phyloP scores from a whole-genome alignment of 495 filamentous ascomycete genomes.

The Penicillium malachiteum region DNA sequence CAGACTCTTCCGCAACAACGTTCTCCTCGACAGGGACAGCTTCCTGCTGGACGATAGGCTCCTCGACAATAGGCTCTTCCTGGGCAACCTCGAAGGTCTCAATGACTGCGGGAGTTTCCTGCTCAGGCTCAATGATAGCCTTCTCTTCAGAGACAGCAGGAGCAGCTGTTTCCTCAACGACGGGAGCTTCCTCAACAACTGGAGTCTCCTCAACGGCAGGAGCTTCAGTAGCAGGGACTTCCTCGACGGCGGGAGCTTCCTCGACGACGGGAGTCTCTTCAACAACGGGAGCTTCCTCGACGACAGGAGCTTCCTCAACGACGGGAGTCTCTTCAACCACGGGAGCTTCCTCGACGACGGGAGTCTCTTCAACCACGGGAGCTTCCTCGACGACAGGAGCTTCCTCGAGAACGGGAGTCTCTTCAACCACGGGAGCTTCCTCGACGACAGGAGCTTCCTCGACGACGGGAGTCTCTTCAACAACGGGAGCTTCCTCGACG shows the following conservation, averaged over 20 bases:
- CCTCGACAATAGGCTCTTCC: not conserved
- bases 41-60: not conserved
- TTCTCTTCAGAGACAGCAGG: not conserved
- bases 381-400: not conserved
- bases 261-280: slow-evolving; percentile 5
- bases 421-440: slow-evolving; percentile 3
- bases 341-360: slow-evolving; percentile 5
- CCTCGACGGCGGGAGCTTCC: not conserved
- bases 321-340: slow-evolving; percentile 1
- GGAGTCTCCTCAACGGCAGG: slow-evolving; percentile 4
- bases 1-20: not conserved
- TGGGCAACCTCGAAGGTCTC: not conserved
- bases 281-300: slow-evolving; percentile 2
- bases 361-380: slow-evolving; percentile 1
- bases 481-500: not conserved
- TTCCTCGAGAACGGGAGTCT: slow-evolving; percentile 5
- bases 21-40: slow-evolving; percentile 8
- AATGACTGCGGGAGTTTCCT: not conserved
- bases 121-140: too few species aligned
- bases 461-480: too few species aligned
- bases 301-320: not conserved
- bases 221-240: slow-evolving; percentile 1
- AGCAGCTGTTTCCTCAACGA: slow-evolving; percentile 4
- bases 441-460: slow-evolving; percentile 1
- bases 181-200: not conserved